A percentile compares a stretch with the other conserved stretches of the same genome.
These are phyloP conservation scores for Cicer judaicum DNA, from an alignment of 306 rosid genomes.

Conservation along the genomic window DNA sequence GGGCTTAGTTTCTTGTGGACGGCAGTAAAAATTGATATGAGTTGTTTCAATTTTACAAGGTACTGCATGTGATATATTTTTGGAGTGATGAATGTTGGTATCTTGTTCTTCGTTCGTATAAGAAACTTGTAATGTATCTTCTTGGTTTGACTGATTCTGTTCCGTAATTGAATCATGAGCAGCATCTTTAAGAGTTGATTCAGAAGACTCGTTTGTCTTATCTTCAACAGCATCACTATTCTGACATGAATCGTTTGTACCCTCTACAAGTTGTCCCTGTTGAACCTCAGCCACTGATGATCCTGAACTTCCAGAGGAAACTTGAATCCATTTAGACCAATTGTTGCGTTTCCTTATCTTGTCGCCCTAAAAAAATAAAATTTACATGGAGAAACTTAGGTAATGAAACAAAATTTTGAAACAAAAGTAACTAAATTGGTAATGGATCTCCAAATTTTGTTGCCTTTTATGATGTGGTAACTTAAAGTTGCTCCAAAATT, in stretches of 20 bases:
- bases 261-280: conserved; percentile 47
- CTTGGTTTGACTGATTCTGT: conserved; percentile 45
- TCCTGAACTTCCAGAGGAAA: conserved; percentile 54
- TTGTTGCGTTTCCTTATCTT: conserved; percentile 70
- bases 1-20: conserved; percentile 46
- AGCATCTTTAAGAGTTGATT: conserved; percentile 49
- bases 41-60: conserved; percentile 37
- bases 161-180: conserved; percentile 39
- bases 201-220: conserved; percentile 44
- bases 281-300: conserved; percentile 48
- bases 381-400: conserved; percentile 23
- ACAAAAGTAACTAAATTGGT: background rate
- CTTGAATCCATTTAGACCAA: conserved; percentile 83
- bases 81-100: conserved; percentile 37
- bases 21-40: conserved; percentile 33
- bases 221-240: conserved; percentile 48
- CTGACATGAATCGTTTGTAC: conserved; percentile 44
- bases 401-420: conserved; percentile 23
- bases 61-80: conserved; percentile 44
- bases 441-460: conserved; percentile 24
- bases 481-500: conserved; percentile 11
- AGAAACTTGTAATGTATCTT: conserved; percentile 41
- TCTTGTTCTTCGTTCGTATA: conserved; percentile 41
- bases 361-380: conserved; percentile 62
- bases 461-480: conserved; percentile 16